phyloP scores from a whole-genome alignment of 371 early-diverging fungal genomes.

The Saksenaea vasiformis region DNA sequence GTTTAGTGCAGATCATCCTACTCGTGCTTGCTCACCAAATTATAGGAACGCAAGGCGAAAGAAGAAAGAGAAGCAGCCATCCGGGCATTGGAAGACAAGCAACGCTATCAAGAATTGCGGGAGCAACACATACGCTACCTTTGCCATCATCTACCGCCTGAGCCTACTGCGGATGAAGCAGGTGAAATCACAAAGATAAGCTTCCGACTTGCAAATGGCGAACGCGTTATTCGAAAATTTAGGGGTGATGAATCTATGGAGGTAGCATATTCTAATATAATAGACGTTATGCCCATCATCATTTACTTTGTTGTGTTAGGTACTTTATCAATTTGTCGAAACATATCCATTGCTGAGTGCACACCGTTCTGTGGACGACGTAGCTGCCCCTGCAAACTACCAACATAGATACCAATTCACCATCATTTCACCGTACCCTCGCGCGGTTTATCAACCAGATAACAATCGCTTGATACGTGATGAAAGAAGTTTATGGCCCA shows the following conservation, averaged over 20 bases:
- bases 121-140: conserved; percentile 51
- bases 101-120: conserved; percentile 41
- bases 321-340: conserved; percentile 74
- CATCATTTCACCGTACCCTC: conserved; percentile 75
- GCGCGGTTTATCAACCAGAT: conserved; percentile 55
- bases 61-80: conserved; percentile 62
- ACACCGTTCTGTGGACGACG: conserved; percentile 30
- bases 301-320: conserved; percentile 17
- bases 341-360: conserved; percentile 74
- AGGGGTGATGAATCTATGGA: conserved; percentile 64
- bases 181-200: conserved; percentile 59
- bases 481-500: conserved; percentile 71
- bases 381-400: conserved; percentile 56
- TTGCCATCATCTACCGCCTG: conserved; percentile 50
- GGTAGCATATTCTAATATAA: conserved; percentile 28
- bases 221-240: conserved; percentile 75
- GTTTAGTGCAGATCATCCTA: conserved; percentile 28
- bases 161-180: conserved; percentile 53
- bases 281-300: background rate
- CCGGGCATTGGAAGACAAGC: conserved; percentile 45
- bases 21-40: background rate
- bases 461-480: conserved; percentile 40
- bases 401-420: conserved; percentile 66
- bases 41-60: conserved; percentile 54
- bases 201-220: conserved; percentile 76